A percentile compares a stretch with the other conserved stretches of the same genome.
Evolutionary conservation across 352 stramenopile genomes (phyloP).

Genomic region (Pythium vanterpoolii): DNA sequence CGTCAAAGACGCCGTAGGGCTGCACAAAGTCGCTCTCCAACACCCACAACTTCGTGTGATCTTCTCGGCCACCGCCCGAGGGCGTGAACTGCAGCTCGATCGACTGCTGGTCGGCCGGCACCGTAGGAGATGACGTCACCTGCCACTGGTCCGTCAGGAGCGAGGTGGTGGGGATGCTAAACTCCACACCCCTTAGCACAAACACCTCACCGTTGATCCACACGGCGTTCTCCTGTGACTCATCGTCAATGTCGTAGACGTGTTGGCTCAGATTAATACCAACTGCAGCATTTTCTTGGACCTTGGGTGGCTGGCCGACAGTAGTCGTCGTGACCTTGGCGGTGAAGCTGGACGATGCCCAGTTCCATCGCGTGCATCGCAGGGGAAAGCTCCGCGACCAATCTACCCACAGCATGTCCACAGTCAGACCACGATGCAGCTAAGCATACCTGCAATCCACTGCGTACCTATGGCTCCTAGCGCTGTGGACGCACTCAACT

Average conservation of each 20-base stretch:
- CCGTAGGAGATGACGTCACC: slow-evolving; percentile 10
- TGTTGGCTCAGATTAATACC: slow-evolving; percentile 46
- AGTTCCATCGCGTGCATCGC: slow-evolving; percentile 40
- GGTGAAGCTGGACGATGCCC: slow-evolving; percentile 36
- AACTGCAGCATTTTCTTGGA: slow-evolving; percentile 20
- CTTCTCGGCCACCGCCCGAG: slow-evolving; percentile 25
- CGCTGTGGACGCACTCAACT: slow-evolving; percentile 2
- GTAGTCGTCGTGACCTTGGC: slow-evolving; percentile 20
- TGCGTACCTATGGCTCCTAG: slow-evolving; percentile 32
- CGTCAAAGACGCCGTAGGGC: slow-evolving; percentile 32
- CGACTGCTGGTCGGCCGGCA: slow-evolving; percentile 1
- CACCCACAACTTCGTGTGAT: slow-evolving; percentile 30
- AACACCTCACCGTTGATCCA: slow-evolving; percentile 42
- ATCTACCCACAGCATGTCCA: too few relatives aligned
- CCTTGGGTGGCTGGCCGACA: background rate
- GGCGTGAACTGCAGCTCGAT: slow-evolving; percentile 35
- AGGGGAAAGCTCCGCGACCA: slow-evolving; percentile 42
- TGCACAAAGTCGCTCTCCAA: slow-evolving; percentile 43
- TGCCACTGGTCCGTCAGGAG: slow-evolving; percentile 19
- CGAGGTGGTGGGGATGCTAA: slow-evolving; percentile 20
- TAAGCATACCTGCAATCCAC: too few relatives aligned
- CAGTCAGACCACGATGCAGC: too few relatives aligned
- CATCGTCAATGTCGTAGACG: slow-evolving; percentile 47
- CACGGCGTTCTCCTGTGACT: slow-evolving; percentile 49
- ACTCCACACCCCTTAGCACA: slow-evolving; percentile 33